Conservation (phyloP, 352 stramenopile genomes). For the Saprolegnia diclina region DNA sequence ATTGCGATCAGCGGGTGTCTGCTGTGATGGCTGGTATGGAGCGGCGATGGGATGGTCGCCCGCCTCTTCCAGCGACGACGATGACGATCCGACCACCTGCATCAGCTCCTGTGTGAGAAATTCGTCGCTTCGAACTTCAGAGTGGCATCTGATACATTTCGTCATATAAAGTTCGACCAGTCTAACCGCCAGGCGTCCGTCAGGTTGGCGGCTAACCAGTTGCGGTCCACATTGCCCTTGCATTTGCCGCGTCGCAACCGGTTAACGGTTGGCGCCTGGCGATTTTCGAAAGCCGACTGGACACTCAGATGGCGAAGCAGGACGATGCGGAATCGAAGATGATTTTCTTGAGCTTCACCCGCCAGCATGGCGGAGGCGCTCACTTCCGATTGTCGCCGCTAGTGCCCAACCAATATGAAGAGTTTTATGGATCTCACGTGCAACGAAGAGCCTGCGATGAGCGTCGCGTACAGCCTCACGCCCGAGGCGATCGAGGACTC, state of each 20-base stretch:
- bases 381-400: constrained; percentile 10
- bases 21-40: no score
- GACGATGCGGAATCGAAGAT: background rate
- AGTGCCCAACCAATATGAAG: background rate
- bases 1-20: no score
- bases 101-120: no score
- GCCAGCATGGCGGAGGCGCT: background rate
- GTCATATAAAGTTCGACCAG: no score
- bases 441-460: constrained; percentile 8
- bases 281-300: background rate
- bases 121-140: no score
- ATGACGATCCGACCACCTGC: no score
- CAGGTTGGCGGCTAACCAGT: no score
- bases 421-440: constrained; percentile 20
- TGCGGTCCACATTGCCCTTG: no score
- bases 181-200: no score
- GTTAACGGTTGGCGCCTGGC: background rate
- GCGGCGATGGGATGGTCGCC: no score
- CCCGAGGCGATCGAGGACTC: constrained; percentile 11
- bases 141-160: no score
- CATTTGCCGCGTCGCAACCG: background rate
- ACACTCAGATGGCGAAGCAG: constrained; percentile 11
- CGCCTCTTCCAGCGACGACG: no score
- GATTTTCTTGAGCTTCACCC: constrained; percentile 1
- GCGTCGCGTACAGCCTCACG: background rate